Percentiles rank a stretch among this genome's conserved stretches.
phyloP scores from a whole-genome alignment of 441 rosid genomes.

The Adansonia grandidieri region DNA sequence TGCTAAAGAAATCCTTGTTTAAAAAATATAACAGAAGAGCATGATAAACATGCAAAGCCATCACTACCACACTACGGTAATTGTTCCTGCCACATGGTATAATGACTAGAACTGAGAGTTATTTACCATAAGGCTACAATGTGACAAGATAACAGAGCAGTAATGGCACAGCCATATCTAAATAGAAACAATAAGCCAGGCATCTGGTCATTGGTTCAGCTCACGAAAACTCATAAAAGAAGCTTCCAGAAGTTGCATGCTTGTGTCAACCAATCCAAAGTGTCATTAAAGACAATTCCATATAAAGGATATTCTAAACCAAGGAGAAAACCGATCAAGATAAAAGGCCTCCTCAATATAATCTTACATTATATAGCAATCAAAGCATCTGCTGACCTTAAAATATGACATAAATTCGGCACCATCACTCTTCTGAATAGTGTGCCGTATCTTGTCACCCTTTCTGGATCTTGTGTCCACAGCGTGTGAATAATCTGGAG shows the following conservation, averaged over 20 bases:
- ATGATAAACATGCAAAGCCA: slow-evolving; percentile 9
- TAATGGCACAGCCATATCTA: slow-evolving; percentile 1
- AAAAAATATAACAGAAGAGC: neutral
- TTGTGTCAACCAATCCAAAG: neutral
- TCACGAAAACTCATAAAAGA: neutral
- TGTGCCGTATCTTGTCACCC: slow-evolving; percentile 58
- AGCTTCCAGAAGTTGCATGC: neutral
- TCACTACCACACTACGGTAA: slow-evolving; percentile 3
- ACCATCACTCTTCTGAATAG: slow-evolving; percentile 68
- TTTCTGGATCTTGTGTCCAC: slow-evolving; percentile 41
- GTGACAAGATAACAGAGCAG: slow-evolving; percentile 1
- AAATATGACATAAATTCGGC: slow-evolving; percentile 87
- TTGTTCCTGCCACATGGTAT: slow-evolving; percentile 2
- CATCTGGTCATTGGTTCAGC: neutral
- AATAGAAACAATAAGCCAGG: neutral
- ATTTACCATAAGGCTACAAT: neutral
- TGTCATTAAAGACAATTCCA: neutral
- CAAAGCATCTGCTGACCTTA: slow-evolving; percentile 58
- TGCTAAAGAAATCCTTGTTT: slow-evolving; percentile 10
- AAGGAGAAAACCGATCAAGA: slow-evolving; percentile 7
- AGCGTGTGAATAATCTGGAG: slow-evolving; percentile 43
- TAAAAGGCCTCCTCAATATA: neutral
- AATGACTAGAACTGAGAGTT: neutral
- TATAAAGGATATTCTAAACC: slow-evolving; percentile 18
- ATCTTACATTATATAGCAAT: slow-evolving; percentile 11